phyloP scores from a whole-genome alignment of 225 moss, liverwort and hornwort genomes.

The Asterella californica region DNA sequence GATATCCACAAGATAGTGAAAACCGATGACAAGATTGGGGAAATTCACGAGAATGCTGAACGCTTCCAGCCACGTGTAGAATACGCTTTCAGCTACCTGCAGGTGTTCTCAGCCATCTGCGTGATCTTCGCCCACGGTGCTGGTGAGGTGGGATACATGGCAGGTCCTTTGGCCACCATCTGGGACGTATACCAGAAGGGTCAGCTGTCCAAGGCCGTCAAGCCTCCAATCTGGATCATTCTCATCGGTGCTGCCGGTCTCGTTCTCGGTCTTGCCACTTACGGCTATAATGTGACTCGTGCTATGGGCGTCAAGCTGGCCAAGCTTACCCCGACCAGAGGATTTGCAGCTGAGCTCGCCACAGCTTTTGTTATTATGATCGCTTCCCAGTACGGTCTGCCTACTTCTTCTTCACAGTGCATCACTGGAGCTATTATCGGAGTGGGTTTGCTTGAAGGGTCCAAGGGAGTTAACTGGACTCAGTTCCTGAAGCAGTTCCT shows the following conservation, averaged over 20 bases:
- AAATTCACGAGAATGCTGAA: conserved; percentile 58
- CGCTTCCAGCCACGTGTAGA: conserved; percentile 63
- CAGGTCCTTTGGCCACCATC: conserved; percentile 60
- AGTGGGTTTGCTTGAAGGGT: conserved; percentile 57
- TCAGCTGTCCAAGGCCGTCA: conserved; percentile 36
- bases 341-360: conserved; percentile 68
- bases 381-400: conserved; percentile 63
- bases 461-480: conserved; percentile 54
- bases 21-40: conserved; percentile 47
- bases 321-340: conserved; percentile 66
- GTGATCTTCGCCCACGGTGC: conserved; percentile 73
- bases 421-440: conserved; percentile 62
- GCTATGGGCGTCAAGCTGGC: conserved; percentile 71
- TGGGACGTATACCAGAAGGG: conserved; percentile 60
- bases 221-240: conserved; percentile 56
- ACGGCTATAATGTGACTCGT: conserved; percentile 68
- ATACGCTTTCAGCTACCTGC: conserved; percentile 61
- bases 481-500: conserved; percentile 45
- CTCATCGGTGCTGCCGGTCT: conserved; percentile 53
- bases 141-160: conserved; percentile 70
- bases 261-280: conserved; percentile 38
- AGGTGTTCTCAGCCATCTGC: conserved; percentile 70
- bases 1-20: conserved; percentile 60
- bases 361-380: conserved; percentile 74
- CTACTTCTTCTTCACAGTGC: conserved; percentile 64